phyloP scores from a whole-genome alignment of 192 early-diverging fungal species.

The Coemansia sp. region DNA sequence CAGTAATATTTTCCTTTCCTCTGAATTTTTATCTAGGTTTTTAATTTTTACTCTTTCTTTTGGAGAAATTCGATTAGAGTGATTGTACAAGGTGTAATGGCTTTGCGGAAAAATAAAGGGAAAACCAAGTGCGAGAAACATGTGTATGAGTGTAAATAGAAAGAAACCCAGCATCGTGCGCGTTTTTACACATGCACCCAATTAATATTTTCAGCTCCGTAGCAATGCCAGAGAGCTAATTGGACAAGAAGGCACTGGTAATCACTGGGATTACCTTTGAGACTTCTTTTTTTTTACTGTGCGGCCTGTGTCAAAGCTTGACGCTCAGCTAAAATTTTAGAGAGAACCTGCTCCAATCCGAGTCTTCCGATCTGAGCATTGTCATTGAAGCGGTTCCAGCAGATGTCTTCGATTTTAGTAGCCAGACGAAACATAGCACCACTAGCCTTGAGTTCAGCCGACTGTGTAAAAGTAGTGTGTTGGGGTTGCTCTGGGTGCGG shows the following conservation, averaged over 20 bases:
- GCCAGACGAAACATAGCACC: conserved; percentile 66
- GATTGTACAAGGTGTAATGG: background rate
- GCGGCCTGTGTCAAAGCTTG: conserved; percentile 22
- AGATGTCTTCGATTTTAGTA: conserved; percentile 80
- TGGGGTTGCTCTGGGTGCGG: conserved; percentile 58
- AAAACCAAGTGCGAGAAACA: background rate
- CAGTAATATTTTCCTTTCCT: background rate
- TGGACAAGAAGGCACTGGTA: background rate
- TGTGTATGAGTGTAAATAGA: background rate
- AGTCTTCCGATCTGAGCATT: conserved; percentile 83
- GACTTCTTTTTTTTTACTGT: conserved; percentile 3
- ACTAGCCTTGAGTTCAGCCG: conserved; percentile 80
- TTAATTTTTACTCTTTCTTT: too few relatives aligned
- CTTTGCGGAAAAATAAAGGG: background rate
- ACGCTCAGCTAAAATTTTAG: conserved; percentile 46
- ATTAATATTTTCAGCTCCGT: background rate
- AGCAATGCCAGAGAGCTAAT: background rate
- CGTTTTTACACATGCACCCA: too few relatives aligned
- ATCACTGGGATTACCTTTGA: background rate
- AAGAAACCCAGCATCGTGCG: too few relatives aligned
- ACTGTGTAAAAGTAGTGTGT: conserved; percentile 74
- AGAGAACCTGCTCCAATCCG: conserved; percentile 81
- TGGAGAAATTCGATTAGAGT: background rate
- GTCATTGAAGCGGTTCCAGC: conserved; percentile 79
- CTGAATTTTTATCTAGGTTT: too few relatives aligned